Base-by-base conservation (phyloP, 2,329 filamentous ascomycete species). In the Fusarium sp. region DNA sequence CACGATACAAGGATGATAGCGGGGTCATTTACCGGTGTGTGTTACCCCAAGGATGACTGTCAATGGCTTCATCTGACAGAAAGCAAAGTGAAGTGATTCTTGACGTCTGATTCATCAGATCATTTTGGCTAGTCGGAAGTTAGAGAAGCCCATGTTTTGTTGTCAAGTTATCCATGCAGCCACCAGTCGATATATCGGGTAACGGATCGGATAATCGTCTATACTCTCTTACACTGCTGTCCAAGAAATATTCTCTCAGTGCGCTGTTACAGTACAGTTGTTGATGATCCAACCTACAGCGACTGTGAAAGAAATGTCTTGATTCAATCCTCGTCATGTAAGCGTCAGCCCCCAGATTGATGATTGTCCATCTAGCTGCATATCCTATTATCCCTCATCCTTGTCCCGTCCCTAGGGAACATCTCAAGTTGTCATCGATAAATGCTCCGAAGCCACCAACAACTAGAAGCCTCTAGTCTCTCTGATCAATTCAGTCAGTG, bases 321-420 rank as follows among this genome's bases (percentile, higher is more conserved):
- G 43, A 42, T 31, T 41, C 54, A n/a, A 46, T 18, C 44, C 19
- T 39, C 64, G 67, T 72, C 72, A 75, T 65, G 50, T 59, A 51
- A 69, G 56, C 72, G 67, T 75, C 72, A 72, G 58, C 62, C 60
- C 60, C 30, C 48, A 61, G 46, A 56, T 43, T 62, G 42, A 61
- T 41, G 34, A 25, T 52, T 57, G 66, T 41, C 49, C 45, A 43
- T 48, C 25, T 37, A 54, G 44, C 31, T 26, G 25, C 25, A 39
- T 37, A 16, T 25, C 12, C 46, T n/a, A 12, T 12, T 37, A 37
- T 37, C 26, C 30, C 31, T 51, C 49, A 28, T 25, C 49, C 34
- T 42, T 51, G 49, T 31, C 43, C 43, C 21, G 18, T 66, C 48
- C 25, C 18, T 41, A n/a, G 14, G 49, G 46, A 53, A 25, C 49